A percentile compares a stretch with the other conserved stretches of the same genome.
These are phyloP conservation scores for Aechmea fasciata DNA, from an alignment of 176 grass and related monocot genomes.

Conservation along the genomic window DNA sequence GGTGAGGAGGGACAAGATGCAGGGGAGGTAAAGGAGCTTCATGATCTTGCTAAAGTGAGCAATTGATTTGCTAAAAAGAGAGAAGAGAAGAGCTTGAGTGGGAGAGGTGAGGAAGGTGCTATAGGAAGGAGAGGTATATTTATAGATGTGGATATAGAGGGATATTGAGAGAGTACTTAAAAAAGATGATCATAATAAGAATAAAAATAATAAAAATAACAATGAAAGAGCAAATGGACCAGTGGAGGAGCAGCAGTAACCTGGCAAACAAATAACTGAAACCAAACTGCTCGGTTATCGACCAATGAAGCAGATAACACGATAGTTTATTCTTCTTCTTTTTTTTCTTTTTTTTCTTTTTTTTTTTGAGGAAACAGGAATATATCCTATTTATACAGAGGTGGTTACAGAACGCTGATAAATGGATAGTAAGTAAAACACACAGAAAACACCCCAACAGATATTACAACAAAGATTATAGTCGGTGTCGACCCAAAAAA, in stretches of 20 bases:
- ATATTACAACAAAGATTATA: no score
- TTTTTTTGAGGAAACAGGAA: no score
- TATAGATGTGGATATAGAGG: slow-evolving; percentile 4
- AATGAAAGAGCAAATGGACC: background rate
- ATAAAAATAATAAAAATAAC: background rate
- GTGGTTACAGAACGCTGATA: no score
- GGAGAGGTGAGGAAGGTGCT: background rate
- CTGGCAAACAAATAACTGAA: slow-evolving; percentile 1
- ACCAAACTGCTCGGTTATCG: background rate
- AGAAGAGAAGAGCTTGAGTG: background rate
- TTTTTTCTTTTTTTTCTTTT: no score
- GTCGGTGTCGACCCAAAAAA: no score
- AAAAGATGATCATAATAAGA: background rate
- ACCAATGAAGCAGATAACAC: no score
- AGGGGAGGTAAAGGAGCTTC: slow-evolving; percentile 4
- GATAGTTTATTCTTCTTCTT: no score
- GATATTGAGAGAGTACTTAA: background rate
- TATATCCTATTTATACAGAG: no score
- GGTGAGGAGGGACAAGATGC: slow-evolving; percentile 1
- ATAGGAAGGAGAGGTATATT: slow-evolving; percentile 7
- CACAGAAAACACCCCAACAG: no score
- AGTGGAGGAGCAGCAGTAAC: background rate
- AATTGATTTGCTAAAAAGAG: background rate
- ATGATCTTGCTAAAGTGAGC: background rate
- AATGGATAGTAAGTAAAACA: no score